Base-by-base conservation (phyloP, 352 stramenopile species). In the Phytophthora pisi region DNA sequence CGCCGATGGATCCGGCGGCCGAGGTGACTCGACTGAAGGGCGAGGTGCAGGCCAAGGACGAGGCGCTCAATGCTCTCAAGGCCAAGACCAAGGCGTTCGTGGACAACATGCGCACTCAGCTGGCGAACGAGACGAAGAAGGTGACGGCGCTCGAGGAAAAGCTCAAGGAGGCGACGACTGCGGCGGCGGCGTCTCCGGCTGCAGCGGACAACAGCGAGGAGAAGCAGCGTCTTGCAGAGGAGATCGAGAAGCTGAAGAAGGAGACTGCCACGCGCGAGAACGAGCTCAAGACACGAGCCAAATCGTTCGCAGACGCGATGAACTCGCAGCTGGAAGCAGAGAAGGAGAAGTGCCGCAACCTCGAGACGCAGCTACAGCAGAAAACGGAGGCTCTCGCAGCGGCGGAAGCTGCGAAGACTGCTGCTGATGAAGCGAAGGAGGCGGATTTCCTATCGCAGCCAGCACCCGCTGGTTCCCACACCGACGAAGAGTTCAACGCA, bases 41-140 rank as follows among this genome's bases (percentile, higher is more conserved):
- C 18, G 86, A 94, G 47, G 73, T 88, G 11, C 72, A 77, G 49
- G 82, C 84, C 11, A 94, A 94, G 67, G 86, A 92, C 11, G 86
- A 92, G 64, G 88, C 83, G 34, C 79, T 94, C 8, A 91, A 90
- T 61, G 77, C 89, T 58, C 81, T 94, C 60, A 94, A 94, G 72
- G 68, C 86, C 60, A 92, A 94, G 78, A 90, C 86, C 57, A 94
- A 94, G 68, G 82, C 82, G 26, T 94, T 94, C 46, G 86, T 91
- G 9, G 86, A 94, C 62, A 91, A 88, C 42, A 86, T 94, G 79
- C 84, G 84, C 31, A 61, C 62, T 28, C 81, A 94, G 46, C 67
- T 94, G 6, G 74, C 75, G 7, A 65, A 50, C 3, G 79, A 91
- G 63, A 90, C 90, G 66, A 86, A 90, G 66, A 90, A 89, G 68